Conservation (phyloP, 805 yeast genomes). For the Cyberlindnera samutprakarnensis region DNA sequence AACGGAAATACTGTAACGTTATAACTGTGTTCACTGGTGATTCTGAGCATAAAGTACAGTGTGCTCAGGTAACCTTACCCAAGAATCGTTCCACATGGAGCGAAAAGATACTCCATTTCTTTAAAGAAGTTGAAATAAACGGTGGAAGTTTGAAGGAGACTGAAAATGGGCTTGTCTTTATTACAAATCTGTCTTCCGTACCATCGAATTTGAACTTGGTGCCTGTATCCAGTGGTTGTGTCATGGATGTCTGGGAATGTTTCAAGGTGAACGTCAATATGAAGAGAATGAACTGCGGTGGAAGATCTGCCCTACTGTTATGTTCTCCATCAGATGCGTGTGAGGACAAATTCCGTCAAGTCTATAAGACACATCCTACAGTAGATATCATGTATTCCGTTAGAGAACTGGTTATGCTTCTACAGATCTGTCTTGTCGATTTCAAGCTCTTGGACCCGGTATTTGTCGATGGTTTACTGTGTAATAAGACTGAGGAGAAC, state of each 20-base stretch:
- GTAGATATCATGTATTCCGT: conserved; percentile 21
- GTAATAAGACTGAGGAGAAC: conserved; percentile 70
- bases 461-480: conserved; percentile 78
- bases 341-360: conserved; percentile 72
- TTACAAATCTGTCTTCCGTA: conserved; percentile 75
- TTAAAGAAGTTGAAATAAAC: conserved; percentile 57
- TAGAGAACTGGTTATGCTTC: conserved; percentile 57
- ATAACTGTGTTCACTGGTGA: conserved; percentile 87
- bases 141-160: conserved; percentile 65
- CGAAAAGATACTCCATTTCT: conserved; percentile 44
- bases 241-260: conserved; percentile 37
- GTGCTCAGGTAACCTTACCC: conserved; percentile 49
- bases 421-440: conserved; percentile 73
- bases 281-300: conserved; percentile 73
- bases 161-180: conserved; percentile 55
- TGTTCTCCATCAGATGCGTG: conserved; percentile 70
- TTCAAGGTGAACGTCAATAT: conserved; percentile 74
- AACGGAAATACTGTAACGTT: conserved; percentile 56
- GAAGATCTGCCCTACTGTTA: conserved; percentile 70
- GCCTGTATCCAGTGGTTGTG: conserved; percentile 54
- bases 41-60: conserved; percentile 51
- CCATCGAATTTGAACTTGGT: conserved; percentile 70
- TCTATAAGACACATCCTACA: conserved; percentile 50
- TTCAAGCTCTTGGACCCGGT: conserved; percentile 63
- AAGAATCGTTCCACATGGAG: conserved; percentile 26